Base-by-base conservation (phyloP, 805 yeast species). In the Candida hispaniensis region DNA sequence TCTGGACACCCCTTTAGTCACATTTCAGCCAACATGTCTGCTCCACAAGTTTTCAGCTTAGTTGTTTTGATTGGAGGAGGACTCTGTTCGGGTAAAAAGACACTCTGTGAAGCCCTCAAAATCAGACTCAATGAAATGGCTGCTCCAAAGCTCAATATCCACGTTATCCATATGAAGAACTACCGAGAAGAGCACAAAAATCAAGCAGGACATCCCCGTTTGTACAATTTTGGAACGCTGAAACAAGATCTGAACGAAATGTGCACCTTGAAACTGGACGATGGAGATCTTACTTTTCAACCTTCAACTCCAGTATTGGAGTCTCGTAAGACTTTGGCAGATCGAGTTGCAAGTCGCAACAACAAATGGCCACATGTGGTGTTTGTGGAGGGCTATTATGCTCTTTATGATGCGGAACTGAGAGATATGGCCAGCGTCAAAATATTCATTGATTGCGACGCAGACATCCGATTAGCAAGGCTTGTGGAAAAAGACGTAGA, bases 391-490 rank as follows among this genome's bases (percentile, higher is more conserved):
- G 96, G 97, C 2, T 59, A 78, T 12, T 86, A 86, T 50, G 88
- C 94, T 0, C 61, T 86, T 14, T 79, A 72, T 49, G 76, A 81
- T 51, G 57, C 59, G 27, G 60, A 60, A 12, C 54, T 86, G 7
- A 56, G 79, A 20, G 59, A 60, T 7, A 42, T 67, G 48, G 75
- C 86, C 0, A 63, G 71, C 1, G 61, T 85, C 44, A 77, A 73
- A 49, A 71, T 86, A 2, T 86, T 77, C 47, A 64, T 86, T 10
- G 91, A 81, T 45, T 69, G 83, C 42, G 96, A 86, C 55, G 73
- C 88, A 1, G 97, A 86, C 54, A 73, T 79, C 4, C 59, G 95
- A 38, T 59, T 86, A 24, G 75, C 82, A n/a, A 68, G 93, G 44
- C 76, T 35, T 14, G 47, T 59, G 14, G 34, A 50, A 32, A 47